Percentiles rank a stretch among this genome's conserved stretches.
phyloP scores from a whole-genome alignment of 306 rosid species.

The Acacia acuminata region DNA sequence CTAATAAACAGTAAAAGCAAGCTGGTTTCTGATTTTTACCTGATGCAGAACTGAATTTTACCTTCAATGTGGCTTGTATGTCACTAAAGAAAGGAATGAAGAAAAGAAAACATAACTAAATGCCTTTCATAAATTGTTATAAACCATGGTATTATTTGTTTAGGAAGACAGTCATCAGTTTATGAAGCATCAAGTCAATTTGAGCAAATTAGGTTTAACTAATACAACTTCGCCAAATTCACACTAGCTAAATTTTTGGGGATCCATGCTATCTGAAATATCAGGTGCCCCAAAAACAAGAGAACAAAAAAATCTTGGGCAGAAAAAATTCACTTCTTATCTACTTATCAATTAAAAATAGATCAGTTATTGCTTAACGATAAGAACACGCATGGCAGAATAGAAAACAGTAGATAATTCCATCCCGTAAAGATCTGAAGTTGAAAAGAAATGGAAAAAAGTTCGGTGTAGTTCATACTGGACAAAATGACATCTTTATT shows the following conservation, averaged over 20 bases:
- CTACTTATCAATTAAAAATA: too few relatives aligned
- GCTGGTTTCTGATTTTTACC: not conserved
- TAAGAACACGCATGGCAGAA: too few relatives aligned
- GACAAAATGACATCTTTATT: slow-evolving; percentile 42
- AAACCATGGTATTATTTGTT: not conserved
- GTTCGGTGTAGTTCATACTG: slow-evolving; percentile 43
- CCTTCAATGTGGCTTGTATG: not conserved
- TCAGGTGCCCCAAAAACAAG: not conserved
- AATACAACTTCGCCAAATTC: too few relatives aligned
- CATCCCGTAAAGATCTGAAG: not conserved
- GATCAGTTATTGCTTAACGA: too few relatives aligned
- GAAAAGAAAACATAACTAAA: too few relatives aligned
- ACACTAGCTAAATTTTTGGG: not conserved
- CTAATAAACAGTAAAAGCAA: not conserved
- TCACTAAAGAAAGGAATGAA: not conserved
- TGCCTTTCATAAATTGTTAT: too few relatives aligned
- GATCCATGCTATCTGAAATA: not conserved
- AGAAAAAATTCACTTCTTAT: too few relatives aligned
- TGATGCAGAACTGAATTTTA: not conserved
- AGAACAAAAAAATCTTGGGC: not conserved
- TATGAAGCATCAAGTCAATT: too few relatives aligned
- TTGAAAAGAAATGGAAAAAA: slow-evolving; percentile 51
- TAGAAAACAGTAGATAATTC: too few relatives aligned
- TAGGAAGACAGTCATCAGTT: not conserved
- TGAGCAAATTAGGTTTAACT: too few relatives aligned